phyloP scores from a whole-genome alignment of 352 stramenopile species.

The Phytophthora melonis region DNA sequence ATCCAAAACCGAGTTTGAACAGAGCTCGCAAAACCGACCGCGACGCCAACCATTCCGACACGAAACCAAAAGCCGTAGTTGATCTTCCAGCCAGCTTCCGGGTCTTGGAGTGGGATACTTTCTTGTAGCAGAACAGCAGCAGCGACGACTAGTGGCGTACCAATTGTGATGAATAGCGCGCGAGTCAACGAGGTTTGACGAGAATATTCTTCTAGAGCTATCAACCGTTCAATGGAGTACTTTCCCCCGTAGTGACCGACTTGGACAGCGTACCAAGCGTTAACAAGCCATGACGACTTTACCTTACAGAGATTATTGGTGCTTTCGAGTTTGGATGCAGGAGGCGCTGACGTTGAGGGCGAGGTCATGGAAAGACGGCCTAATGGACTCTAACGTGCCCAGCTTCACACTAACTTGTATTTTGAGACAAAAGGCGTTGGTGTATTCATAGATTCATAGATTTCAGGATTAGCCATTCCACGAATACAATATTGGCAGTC shows the following conservation, averaged over 20 bases:
- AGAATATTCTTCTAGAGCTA: neutral
- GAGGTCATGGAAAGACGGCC: too few relatives aligned
- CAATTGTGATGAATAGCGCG: too few relatives aligned
- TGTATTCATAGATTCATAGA: too few relatives aligned
- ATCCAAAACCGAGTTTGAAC: too few relatives aligned
- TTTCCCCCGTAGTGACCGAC: neutral
- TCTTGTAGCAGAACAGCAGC: slow-evolving; percentile 5
- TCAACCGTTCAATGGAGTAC: neutral
- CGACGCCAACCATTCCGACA: neutral
- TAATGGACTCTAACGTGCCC: too few relatives aligned
- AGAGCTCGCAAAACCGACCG: too few relatives aligned
- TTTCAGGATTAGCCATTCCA: too few relatives aligned
- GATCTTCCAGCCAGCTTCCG: neutral
- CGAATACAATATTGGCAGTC: too few relatives aligned
- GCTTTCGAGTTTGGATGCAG: neutral
- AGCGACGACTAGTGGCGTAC: neutral
- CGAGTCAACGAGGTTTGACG: neutral
- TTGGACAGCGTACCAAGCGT: neutral
- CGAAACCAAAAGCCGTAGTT: slow-evolving; percentile 16
- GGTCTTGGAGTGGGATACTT: slow-evolving; percentile 12
- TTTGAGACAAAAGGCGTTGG: too few relatives aligned
- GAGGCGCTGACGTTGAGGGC: neutral
- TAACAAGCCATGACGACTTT: neutral
- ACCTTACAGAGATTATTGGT: neutral
- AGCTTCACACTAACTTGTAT: too few relatives aligned